Evolutionary conservation across 2,329 filamentous ascomycete species (phyloP).

Genomic region (Thermomyces lanuginosus): DNA sequence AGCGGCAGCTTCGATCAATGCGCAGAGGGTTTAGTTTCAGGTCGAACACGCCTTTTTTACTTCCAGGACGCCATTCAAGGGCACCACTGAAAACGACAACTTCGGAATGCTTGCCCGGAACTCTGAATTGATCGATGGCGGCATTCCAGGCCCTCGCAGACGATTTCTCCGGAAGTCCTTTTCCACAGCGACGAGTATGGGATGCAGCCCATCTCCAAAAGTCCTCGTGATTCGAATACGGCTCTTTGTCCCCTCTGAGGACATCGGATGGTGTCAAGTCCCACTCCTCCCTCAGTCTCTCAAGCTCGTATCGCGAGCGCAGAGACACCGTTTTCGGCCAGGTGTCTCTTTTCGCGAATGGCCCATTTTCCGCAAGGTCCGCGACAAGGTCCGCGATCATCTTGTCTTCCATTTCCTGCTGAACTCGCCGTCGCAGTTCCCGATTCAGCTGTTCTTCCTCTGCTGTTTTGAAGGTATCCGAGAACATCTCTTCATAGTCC

Average conservation of each 20-base stretch:
- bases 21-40: slow-evolving; percentile 27
- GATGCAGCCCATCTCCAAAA: slow-evolving; percentile 20
- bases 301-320: slow-evolving; percentile 23
- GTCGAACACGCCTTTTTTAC: slow-evolving; percentile 20
- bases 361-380: slow-evolving; percentile 17
- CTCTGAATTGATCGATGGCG: slow-evolving; percentile 17
- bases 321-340: slow-evolving; percentile 16
- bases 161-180: slow-evolving; percentile 17
- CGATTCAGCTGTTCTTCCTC: neutral
- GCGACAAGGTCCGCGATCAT: slow-evolving; percentile 11
- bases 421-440: no score
- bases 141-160: slow-evolving; percentile 18
- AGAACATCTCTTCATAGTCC: slow-evolving; percentile 9
- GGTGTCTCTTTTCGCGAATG: slow-evolving; percentile 17
- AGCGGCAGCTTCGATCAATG: slow-evolving; percentile 27
- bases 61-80: slow-evolving; percentile 21
- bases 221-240: slow-evolving; percentile 13
- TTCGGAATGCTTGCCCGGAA: slow-evolving; percentile 17
- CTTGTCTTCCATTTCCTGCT: neutral
- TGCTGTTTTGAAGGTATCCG: neutral
- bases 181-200: slow-evolving; percentile 12
- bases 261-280: slow-evolving; percentile 14
- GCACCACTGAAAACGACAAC: slow-evolving; percentile 25
- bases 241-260: slow-evolving; percentile 12
- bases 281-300: slow-evolving; percentile 19